Conservation (phyloP, 495 filamentous ascomycete genomes). For the Sabuloglossum arenarium region DNA sequence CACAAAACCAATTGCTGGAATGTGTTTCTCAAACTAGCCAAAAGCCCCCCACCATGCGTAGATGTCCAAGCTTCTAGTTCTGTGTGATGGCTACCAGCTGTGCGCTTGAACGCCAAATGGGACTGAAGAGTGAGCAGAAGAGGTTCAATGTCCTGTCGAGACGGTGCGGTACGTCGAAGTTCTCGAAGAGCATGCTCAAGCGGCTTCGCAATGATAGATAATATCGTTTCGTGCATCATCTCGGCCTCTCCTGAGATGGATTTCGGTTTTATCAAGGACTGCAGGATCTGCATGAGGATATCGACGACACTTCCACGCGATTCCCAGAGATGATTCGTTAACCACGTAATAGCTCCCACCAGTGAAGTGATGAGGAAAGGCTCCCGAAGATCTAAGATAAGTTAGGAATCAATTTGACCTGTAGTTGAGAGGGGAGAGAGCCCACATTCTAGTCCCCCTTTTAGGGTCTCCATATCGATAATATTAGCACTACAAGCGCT, state of each 20-base stretch:
- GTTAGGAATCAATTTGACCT: neutral
- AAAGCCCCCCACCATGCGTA: constrained; percentile 35
- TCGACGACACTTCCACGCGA: constrained; percentile 25
- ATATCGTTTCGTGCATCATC: constrained; percentile 59
- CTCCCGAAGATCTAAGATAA: constrained; percentile 50
- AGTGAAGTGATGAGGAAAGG: constrained; percentile 78
- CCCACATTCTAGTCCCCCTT: constrained; percentile 74
- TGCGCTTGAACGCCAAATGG: constrained; percentile 44
- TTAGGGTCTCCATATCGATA: constrained; percentile 61
- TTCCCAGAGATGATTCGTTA: constrained; percentile 67
- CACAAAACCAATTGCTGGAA: constrained; percentile 52
- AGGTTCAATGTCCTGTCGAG: constrained; percentile 36
- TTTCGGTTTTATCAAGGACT: constrained; percentile 51
- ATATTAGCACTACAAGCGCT: constrained; percentile 48
- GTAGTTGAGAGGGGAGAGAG: neutral
- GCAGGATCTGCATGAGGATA: constrained; percentile 52
- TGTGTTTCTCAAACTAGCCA: constrained; percentile 37
- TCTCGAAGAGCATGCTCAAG: constrained; percentile 56
- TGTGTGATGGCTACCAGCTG: constrained; percentile 38
- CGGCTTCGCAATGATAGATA: constrained; percentile 60
- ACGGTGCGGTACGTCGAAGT: constrained; percentile 33
- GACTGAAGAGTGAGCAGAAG: constrained; percentile 48
- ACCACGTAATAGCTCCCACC: constrained; percentile 58
- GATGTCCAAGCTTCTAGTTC: constrained; percentile 67
- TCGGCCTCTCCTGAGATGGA: constrained; percentile 64